Evolutionary conservation across 345 rosid species (phyloP), one percentile per base, ranked within the genome.

Genomic region (Reutealis trisperma): DNA sequence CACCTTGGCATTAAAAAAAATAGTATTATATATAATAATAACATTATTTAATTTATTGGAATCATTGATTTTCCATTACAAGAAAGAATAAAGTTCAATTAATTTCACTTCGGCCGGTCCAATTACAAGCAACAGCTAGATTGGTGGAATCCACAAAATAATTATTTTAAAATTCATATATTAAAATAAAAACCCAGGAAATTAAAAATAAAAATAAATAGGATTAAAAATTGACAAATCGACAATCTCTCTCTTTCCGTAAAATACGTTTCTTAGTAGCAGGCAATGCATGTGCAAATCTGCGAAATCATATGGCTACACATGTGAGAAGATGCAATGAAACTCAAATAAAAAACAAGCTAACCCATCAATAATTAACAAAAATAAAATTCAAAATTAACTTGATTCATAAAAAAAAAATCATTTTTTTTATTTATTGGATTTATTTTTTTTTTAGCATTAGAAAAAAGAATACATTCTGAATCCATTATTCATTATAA

Each of bases 261-360:
- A 1, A n/a, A 8, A 59, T 74, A 54, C 1, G 71, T 22, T 18
- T 13, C n/a, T 32, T 34, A 15, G 55, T 64, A 32, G 61, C 64
- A 32, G 45, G 75, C 62, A 62, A 21, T 59, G 64, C 84, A 84
- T 62, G 79, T 81, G 84, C 42, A 67, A 49, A 18, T 27, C 15
- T 12, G 14, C 16, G 47, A 1, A 44, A 25, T 59, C 75, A 54
- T 63, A 42, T 55, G 65, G 30, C 13, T 8, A 70, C 15, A 6
- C 41, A 37, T 12, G 15, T 62, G 77, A 7, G 41, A 37, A 37
- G 41, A 37, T 37, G 41, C 41, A 37, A 37, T 37, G 0, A 37
- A 6, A 37, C 41, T 37, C 37, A 18, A 10, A 11, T n/a, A 52
- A 7, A 7, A n/a, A n/a, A 60, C 45, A 41, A 22, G 3, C 2